Evolutionary conservation across 352 stramenopile species (phyloP).

Genomic region (Phytophthora agathidicida): DNA sequence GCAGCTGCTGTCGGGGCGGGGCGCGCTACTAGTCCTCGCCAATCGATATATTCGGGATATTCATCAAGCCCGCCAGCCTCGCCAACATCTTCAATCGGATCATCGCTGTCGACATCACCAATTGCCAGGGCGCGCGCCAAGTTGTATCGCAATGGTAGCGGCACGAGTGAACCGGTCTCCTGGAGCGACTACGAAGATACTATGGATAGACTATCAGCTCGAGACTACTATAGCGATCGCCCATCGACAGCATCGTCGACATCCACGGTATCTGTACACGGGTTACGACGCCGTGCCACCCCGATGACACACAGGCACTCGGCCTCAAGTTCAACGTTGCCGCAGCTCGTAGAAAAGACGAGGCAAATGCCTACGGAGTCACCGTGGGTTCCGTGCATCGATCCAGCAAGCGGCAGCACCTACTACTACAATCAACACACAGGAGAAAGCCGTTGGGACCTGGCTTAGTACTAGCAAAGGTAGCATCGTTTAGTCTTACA

Average conservation of each 20-base stretch:
- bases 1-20: constrained; percentile 7
- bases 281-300: constrained; percentile 19
- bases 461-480: constrained; percentile 22
- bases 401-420: constrained; percentile 49
- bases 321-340: not conserved
- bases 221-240: constrained; percentile 37
- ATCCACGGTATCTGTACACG: constrained; percentile 33
- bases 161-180: constrained; percentile 38
- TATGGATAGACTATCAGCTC: constrained; percentile 23
- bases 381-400: constrained; percentile 67
- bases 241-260: constrained; percentile 32
- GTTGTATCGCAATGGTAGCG: constrained; percentile 38
- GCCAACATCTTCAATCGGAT: constrained; percentile 50
- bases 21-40: constrained; percentile 17
- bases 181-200: constrained; percentile 39
- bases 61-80: constrained; percentile 51
- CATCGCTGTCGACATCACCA: constrained; percentile 48
- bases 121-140: constrained; percentile 26
- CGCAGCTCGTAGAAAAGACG: constrained; percentile 11
- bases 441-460: constrained; percentile 73
- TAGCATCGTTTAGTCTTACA: constrained; percentile 36
- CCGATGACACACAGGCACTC: constrained; percentile 11
- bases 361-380: constrained; percentile 7
- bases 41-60: constrained; percentile 33
- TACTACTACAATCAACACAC: constrained; percentile 84